Conservation (phyloP, 768 basidiomycete species). For the Auriscalpium orientale region DNA sequence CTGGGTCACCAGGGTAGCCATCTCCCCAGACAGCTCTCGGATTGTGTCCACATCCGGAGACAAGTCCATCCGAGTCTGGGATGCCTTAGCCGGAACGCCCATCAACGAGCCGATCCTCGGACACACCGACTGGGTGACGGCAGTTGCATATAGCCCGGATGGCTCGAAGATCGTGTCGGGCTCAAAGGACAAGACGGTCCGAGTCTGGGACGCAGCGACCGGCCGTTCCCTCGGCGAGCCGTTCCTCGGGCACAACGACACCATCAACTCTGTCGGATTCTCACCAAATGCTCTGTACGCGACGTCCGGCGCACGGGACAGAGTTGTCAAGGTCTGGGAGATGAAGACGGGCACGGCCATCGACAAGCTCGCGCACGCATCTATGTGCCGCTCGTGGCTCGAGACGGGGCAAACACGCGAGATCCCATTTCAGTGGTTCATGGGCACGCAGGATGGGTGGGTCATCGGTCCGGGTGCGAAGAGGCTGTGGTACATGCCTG, state of each 20-base stretch:
- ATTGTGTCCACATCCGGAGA: conserved; percentile 1
- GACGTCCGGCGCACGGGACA: not conserved
- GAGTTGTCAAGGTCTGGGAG: conserved; percentile 2
- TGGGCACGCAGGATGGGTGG: not conserved
- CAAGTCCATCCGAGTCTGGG: not conserved
- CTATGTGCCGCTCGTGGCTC: not conserved
- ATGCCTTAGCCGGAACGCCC: not conserved
- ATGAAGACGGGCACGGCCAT: not conserved
- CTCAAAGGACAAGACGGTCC: conserved; percentile 2
- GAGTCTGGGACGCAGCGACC: not conserved
- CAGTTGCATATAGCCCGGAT: conserved; percentile 2
- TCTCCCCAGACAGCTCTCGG: not conserved
- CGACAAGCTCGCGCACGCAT: not conserved
- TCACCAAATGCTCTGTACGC: not conserved
- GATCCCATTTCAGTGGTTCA: not conserved
- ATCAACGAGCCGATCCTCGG: not conserved
- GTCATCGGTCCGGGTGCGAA: not conserved
- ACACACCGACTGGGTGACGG: not conserved
- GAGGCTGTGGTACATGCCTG: not conserved
- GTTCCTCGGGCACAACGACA: not conserved
- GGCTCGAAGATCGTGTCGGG: not conserved
- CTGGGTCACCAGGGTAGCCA: not conserved
- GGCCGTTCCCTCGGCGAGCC: not conserved
- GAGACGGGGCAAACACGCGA: not conserved
- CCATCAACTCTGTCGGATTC: not conserved